Evolutionary conservation across 2,329 filamentous ascomycete genomes (phyloP).

Genomic region (Macrophomina phaseolina): DNA sequence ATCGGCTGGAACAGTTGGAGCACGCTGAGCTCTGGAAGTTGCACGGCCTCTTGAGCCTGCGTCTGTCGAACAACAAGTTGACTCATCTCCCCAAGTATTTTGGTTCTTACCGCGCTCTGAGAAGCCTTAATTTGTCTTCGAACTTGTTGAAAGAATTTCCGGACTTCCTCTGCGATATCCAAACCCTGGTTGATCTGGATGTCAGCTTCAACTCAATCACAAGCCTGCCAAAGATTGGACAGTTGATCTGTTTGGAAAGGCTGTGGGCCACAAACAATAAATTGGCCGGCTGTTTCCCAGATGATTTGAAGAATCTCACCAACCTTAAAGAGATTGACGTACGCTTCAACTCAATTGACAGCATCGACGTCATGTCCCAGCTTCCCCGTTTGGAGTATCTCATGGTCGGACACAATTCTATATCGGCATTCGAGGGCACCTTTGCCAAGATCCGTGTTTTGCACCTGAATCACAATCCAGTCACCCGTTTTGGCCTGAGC

Average conservation of each 20-base stretch:
- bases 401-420: constrained; percentile 88
- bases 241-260: constrained; percentile 79
- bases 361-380: constrained; percentile 83
- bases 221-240: constrained; percentile 78
- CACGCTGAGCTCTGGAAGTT: constrained; percentile 81
- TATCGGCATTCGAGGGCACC: constrained; percentile 87
- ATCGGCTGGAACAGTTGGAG: constrained; percentile 84
- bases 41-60: constrained; percentile 81
- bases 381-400: constrained; percentile 87
- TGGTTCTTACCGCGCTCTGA: constrained; percentile 75
- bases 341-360: constrained; percentile 88
- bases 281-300: constrained; percentile 75
- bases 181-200: constrained; percentile 87
- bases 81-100: constrained; percentile 82
- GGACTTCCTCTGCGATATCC: constrained; percentile 79
- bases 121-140: constrained; percentile 89
- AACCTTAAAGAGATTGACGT: constrained; percentile 91
- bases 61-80: constrained; percentile 90
- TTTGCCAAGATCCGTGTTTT: constrained; percentile 84
- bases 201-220: constrained; percentile 95
- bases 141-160: constrained; percentile 90
- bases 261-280: constrained; percentile 97
- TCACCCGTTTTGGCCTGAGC: constrained; percentile 89
- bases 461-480: constrained; percentile 91
- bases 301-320: constrained; percentile 72